Evolutionary conservation across 176 grass and related monocot species (phyloP), one percentile per base, ranked within the genome.

Genomic region (Lolium perenne): DNA sequence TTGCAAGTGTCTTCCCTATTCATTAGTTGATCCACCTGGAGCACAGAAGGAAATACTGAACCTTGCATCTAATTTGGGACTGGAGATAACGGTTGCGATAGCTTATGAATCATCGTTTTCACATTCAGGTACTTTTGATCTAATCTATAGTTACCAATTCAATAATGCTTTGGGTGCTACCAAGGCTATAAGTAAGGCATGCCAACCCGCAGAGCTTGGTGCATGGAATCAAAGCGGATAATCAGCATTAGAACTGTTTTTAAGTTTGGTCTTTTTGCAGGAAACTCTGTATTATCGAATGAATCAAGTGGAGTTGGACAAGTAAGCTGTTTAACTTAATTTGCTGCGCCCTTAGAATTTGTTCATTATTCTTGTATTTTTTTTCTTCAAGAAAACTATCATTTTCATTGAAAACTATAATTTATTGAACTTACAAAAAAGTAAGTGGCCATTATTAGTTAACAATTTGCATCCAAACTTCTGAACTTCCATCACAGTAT

Each of bases 1-100:
- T 38, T 82, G 0, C 7, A 56, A 80, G 58, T 80, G 53, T 32
- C 62, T 55, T 83, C 4, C 38, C 79, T 61, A 49, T 79, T 84
- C 86, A 47, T 72, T 72, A 98, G 96, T 94, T 87, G 96, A 98
- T 88, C 88, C 96, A 80, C 76, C 87, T 78, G 88, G 96, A 61
- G 96, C 96, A 70, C 96, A 98, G 47, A 81, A 95, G 76, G 92
- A 86, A 92, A 85, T 92, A 56, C 66, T 95, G 71, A 85, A 90
- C n/a, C 50, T 95, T 76, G 90, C 92, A 72, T 86, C 68, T 71
- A 79, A 82, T 74, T 84, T 98, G 76, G 96, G 90, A 81, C 55
- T 98, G 41, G 65, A 87, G 66, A 88, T 95, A 87, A 90, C 84
- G 68, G 92, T 95, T 3, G 85, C 93, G 53, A 82, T 95, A 65